Evolutionary conservation across 495 filamentous ascomycete genomes (phyloP), one percentile per base, ranked within the genome.

Genomic region (Penicillium longicatenatum): DNA sequence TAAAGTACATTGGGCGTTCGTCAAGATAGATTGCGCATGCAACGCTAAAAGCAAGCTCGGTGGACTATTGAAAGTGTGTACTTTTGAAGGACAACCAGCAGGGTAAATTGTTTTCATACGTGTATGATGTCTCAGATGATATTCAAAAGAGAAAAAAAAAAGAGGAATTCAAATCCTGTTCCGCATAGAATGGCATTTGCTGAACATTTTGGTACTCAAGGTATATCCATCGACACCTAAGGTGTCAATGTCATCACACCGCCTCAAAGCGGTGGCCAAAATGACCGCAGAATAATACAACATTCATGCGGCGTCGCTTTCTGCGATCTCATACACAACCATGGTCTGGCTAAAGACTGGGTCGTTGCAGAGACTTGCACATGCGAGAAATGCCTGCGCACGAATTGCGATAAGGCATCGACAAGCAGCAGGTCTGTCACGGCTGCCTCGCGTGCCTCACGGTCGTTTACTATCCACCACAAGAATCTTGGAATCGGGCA

Each of bases 311-410:
- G 39, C 31, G 56, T 29, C 41, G 45, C 57, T 48, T 31, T 59
- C 52, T 47, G 44, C 33, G 52, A 60, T 42, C 19, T 63, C 49
- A 57, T 63, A 22, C 46, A 69, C 67, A 61, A 57, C 62, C 52
- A 61, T 71, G 66, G 64, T 64, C 53, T 43, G 67, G 37, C 55
- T 54, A 14, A 70, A 60, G 60, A 65, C 61, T 59, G 51, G 61
- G 60, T 54, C 57, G 22, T 46, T 65, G 39, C 68, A 63, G 41
- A 54, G 58, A 37, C 51, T 67, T 19, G 46, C 62, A 6, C 52
- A 30, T 53, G 54, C 31, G 16, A 60, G 47, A 33, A 48, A 41
- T 33, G 11, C 56, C n/a, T 55, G 42, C 39, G 43, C 54, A 42
- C 45, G 17, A 30, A 44, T 48, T 51, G 33, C 33, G 35, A 37